Conservation (phyloP, 768 basidiomycete species). For the Tubosaeta brunneosetosa region DNA sequence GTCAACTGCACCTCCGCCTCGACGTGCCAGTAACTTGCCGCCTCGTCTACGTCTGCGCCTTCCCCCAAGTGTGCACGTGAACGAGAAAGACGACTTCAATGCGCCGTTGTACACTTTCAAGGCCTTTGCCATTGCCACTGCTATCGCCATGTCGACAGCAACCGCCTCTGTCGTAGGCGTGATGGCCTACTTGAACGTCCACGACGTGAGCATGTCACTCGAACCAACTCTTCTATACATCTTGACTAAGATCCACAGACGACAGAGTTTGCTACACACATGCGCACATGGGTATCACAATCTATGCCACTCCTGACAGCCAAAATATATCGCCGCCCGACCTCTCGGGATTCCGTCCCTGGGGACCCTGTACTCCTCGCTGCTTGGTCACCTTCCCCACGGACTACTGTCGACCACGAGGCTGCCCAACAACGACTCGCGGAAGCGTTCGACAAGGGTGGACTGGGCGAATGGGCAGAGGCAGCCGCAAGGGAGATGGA, state of each 20-base stretch:
- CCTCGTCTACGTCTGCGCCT: background rate
- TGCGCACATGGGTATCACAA: slow-evolving; percentile 46
- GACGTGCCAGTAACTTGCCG: background rate
- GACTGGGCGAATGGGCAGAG: slow-evolving; percentile 52
- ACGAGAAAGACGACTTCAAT: slow-evolving; percentile 37
- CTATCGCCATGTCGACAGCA: slow-evolving; percentile 49
- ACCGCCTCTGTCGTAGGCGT: slow-evolving; percentile 44
- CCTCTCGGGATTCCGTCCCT: slow-evolving; percentile 17
- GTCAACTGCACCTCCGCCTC: background rate
- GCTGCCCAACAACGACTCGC: slow-evolving; percentile 51
- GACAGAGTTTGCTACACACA: slow-evolving; percentile 53
- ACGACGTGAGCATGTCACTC: slow-evolving; percentile 37
- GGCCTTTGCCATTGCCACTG: slow-evolving; percentile 63
- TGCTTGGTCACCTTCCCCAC: background rate
- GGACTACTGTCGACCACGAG: slow-evolving; percentile 17
- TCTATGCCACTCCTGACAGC: slow-evolving; percentile 47
- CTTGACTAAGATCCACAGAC: slow-evolving; percentile 34
- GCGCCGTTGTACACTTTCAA: slow-evolving; percentile 53
- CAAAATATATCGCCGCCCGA: slow-evolving; percentile 47
- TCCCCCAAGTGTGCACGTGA: background rate
- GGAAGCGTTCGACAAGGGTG: slow-evolving; percentile 55
- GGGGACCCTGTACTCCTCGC: slow-evolving; percentile 1
- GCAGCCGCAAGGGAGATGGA: slow-evolving; percentile 54
- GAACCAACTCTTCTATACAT: background rate
- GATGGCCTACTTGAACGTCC: slow-evolving; percentile 48